Evolutionary conservation across 345 rosid genomes (phyloP).

Genomic region (Gossypium herbaceum): DNA sequence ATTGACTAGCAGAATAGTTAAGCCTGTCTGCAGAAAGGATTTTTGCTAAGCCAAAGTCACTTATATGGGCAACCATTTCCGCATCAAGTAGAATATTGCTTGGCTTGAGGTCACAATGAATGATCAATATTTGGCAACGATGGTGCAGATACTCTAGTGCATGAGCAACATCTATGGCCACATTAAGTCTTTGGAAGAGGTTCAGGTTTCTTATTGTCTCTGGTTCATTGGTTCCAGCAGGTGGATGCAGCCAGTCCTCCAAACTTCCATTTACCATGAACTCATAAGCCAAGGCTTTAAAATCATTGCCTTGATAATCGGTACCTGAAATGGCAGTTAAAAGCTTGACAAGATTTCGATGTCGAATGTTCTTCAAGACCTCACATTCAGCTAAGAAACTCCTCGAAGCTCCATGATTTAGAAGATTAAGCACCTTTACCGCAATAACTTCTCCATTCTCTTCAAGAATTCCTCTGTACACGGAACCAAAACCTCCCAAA

Average conservation of each 20-base stretch:
- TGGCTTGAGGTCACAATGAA: conserved; percentile 29
- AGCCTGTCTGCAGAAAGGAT: not conserved
- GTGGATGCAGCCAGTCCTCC: conserved; percentile 20
- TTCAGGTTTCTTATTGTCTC: not conserved
- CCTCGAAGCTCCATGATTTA: conserved; percentile 3
- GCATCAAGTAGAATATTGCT: conserved; percentile 16
- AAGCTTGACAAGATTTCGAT: conserved; percentile 41
- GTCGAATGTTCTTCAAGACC: conserved; percentile 22
- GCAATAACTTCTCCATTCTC: conserved; percentile 10
- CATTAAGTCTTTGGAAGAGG: not conserved
- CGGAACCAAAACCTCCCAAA: conserved; percentile 20
- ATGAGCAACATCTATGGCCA: conserved; percentile 14
- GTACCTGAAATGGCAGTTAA: conserved; percentile 15
- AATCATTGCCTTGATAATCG: conserved; percentile 7
- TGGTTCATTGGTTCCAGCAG: no score
- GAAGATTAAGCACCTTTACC: conserved; percentile 38
- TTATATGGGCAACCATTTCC: not conserved
- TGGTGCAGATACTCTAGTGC: conserved; percentile 26
- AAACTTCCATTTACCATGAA: conserved; percentile 16
- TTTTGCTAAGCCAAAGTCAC: conserved; percentile 13
- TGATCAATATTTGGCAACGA: not conserved
- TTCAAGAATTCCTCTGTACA: conserved; percentile 19
- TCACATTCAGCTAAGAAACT: not conserved
- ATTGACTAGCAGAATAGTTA: not conserved
- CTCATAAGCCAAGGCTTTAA: conserved; percentile 12